Evolutionary conservation across 179 eudicot genomes (phyloP).

Genomic region (Corrigiola litoralis): DNA sequence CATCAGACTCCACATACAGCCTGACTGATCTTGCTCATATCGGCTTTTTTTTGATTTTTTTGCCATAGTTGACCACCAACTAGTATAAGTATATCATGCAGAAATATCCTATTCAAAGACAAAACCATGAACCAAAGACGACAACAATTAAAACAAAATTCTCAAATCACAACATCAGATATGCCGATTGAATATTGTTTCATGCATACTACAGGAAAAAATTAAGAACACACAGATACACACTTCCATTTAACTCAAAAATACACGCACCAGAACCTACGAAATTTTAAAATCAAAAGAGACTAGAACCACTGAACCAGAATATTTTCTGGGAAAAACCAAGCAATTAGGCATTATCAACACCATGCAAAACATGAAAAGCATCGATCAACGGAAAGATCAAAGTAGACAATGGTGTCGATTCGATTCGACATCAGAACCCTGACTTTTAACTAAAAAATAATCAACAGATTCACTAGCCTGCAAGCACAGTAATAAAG

Average conservation of each 20-base stretch:
- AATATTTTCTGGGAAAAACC: neutral
- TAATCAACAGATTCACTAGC: neutral
- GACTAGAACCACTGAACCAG: too few species aligned
- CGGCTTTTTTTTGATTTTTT: constrained; percentile 48
- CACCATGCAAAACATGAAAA: neutral
- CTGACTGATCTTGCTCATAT: constrained; percentile 49
- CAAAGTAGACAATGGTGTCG: neutral
- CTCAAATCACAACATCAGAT: too few species aligned
- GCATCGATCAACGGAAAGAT: neutral
- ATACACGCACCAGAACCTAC: too few species aligned
- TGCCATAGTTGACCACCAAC: constrained; percentile 39
- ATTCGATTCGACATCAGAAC: neutral
- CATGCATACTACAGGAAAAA: too few species aligned
- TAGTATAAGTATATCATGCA: constrained; percentile 6
- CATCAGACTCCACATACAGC: constrained; percentile 75
- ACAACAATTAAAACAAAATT: constrained; percentile 2
- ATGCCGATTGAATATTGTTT: too few species aligned
- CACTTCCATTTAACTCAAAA: too few species aligned
- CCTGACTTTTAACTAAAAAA: neutral
- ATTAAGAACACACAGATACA: too few species aligned
- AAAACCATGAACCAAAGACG: neutral
- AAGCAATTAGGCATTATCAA: neutral
- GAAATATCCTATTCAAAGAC: constrained; percentile 3
- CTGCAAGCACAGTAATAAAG: neutral
- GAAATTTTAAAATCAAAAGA: too few species aligned